Evolutionary conservation across 2,329 filamentous ascomycete species (phyloP).

Genomic region (Phyllosticta paracitricarpa): DNA sequence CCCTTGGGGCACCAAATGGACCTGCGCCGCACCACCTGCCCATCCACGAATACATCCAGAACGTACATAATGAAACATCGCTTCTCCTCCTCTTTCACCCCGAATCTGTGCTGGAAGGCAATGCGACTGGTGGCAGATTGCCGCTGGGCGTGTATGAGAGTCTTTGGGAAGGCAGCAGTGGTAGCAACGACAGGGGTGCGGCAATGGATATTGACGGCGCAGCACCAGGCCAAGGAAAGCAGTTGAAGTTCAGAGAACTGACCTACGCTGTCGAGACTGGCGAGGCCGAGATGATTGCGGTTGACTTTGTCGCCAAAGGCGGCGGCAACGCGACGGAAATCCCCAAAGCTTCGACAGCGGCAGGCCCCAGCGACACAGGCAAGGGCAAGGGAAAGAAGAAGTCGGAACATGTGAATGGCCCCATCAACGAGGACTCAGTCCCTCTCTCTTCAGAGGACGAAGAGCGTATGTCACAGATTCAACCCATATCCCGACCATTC

Average conservation of each 20-base stretch:
- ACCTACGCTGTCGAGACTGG: conserved; percentile 85
- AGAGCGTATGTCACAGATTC: conserved; percentile 39
- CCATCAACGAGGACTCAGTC: conserved; percentile 20
- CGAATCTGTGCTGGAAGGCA: conserved; percentile 40
- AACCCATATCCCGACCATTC: not conserved
- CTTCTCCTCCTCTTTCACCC: conserved; percentile 83
- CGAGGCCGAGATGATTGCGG: conserved; percentile 94
- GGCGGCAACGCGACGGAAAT: conserved; percentile 68
- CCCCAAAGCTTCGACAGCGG: conserved; percentile 16
- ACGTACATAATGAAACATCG: conserved; percentile 71
- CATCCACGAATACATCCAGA: conserved; percentile 68
- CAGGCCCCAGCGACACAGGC: conserved; percentile 38
- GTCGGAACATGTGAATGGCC: conserved; percentile 24
- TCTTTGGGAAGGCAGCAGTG: conserved; percentile 30
- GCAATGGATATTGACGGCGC: conserved; percentile 54
- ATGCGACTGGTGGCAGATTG: conserved; percentile 62
- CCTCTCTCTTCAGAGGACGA: conserved; percentile 51
- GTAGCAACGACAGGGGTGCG: conserved; percentile 24
- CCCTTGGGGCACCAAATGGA: conserved; percentile 61
- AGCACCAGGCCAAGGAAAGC: conserved; percentile 17
- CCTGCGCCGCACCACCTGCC: conserved; percentile 58
- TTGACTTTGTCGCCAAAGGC: conserved; percentile 83
- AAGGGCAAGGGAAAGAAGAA: conserved; percentile 42
- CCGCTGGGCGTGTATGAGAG: conserved; percentile 89
- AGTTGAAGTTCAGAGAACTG: conserved; percentile 69